A percentile compares a stretch with the other conserved stretches of the same genome.
phyloP scores from a whole-genome alignment of 176 grass and related monocot genomes.

The Bonia amplexicaulis region DNA sequence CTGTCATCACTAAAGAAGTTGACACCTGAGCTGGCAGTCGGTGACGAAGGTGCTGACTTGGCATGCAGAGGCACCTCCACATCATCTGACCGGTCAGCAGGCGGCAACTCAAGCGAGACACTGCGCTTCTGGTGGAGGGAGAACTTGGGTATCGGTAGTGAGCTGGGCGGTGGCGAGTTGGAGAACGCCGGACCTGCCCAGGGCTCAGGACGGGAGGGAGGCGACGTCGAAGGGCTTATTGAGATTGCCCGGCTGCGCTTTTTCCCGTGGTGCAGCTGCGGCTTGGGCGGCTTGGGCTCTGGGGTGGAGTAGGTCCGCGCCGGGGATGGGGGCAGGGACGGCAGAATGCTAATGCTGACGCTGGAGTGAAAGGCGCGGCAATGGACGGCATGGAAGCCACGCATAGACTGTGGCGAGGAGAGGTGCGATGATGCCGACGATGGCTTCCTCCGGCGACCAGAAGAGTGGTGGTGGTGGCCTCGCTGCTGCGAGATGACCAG shows the following conservation, averaged over 20 bases:
- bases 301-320: conserved; percentile 11
- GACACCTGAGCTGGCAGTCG: conserved; percentile 30
- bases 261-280: conserved; percentile 27
- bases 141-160: conserved; percentile 86
- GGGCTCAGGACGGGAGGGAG: conserved; percentile 55
- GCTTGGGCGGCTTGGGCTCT: conserved; percentile 44
- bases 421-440: conserved; percentile 24
- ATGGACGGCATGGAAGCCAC: conserved; percentile 51
- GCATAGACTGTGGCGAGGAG: conserved; percentile 27
- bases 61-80: conserved; percentile 40
- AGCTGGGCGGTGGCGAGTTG: conserved; percentile 87
- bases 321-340: conserved; percentile 2
- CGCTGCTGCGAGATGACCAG: conserved; percentile 70
- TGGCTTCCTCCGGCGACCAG: conserved; percentile 34
- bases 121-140: conserved; percentile 75
- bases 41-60: conserved; percentile 76
- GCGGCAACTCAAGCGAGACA: conserved; percentile 57
- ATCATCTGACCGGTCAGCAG: conserved; percentile 17
- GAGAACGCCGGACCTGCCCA: conserved; percentile 84
- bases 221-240: conserved; percentile 46
- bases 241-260: conserved; percentile 64
- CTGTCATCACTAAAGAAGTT: conserved; percentile 37
- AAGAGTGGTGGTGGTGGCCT: conserved; percentile 35
- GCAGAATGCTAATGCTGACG: conserved; percentile 26
- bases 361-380: conserved; percentile 67